Evolutionary conservation across 352 stramenopile genomes (phyloP), one percentile per base, ranked within the genome.

Genomic region (Pythium biforme): DNA sequence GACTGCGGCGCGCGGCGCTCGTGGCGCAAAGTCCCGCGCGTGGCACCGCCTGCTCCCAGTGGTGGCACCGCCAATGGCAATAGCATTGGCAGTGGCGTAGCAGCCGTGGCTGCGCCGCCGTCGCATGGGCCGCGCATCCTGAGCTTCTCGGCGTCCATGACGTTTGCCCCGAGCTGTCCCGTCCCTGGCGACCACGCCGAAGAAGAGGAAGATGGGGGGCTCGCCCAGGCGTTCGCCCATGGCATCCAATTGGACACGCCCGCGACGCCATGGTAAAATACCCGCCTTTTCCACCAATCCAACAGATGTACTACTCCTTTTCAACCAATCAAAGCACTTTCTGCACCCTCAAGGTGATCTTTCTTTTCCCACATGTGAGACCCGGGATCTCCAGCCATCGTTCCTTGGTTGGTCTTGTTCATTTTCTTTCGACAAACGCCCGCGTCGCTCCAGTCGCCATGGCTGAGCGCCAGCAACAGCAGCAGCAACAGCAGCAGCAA

Each of bases 1-100:
- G 59, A 80, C 22, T 70, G 79, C 34, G 59, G 72, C 45, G 79
- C 79, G n/a, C 77, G 76, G 23, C 62, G 62, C n/a, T 82, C 77
- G 19, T 91, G 81, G 81, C 70, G 81, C 50, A 27, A 31, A 26
- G 31, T 27, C 3, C 41, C 54, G 6, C 19, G 5, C 23, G 15
- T 41, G 6, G 22, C 22, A 10, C 10, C 10, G 4, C 19, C 5
- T 6, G 12, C 12, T 45, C 37, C 19, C 22, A 43, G 54, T 33
- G 29, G 29, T 9, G 29, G 8, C 31, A 37, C 1, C 31, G 31
- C 31, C 31, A 11, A 37, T n/a, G n/a, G n/a, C n/a, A n/a, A n/a
- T n/a, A n/a, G n/a, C 31, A 8, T 11, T 37, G 31, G 31, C 31
- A 37, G 31, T 37, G 8, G 8, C 8, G 14, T 37, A 11, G 31